phyloP scores from a whole-genome alignment of 1,139 yeast genomes.

The Saccharomyces hybrid region DNA sequence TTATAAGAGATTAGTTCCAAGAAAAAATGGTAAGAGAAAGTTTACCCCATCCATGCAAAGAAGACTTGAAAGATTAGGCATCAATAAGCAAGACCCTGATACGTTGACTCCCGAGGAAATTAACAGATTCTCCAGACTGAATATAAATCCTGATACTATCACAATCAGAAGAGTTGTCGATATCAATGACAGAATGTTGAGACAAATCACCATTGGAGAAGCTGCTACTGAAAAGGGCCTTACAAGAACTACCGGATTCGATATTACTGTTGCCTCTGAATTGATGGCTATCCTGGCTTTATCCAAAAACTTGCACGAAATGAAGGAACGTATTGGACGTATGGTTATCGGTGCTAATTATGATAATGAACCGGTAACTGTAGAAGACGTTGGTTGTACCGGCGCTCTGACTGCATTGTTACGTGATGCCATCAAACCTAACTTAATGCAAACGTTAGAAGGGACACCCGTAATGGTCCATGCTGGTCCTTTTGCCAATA shows the following conservation, averaged over 20 bases:
- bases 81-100: constrained; percentile 59
- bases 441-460: constrained; percentile 76
- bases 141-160: constrained; percentile 66
- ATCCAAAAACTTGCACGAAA: constrained; percentile 55
- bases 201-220: constrained; percentile 69
- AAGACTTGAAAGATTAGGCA: constrained; percentile 57
- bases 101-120: constrained; percentile 61
- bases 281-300: constrained; percentile 75
- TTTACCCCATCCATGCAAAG: constrained; percentile 63
- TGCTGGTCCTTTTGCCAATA: constrained; percentile 83
- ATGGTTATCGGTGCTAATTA: constrained; percentile 63
- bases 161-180: constrained; percentile 75
- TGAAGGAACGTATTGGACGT: constrained; percentile 62
- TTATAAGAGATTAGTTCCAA: constrained; percentile 64
- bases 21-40: constrained; percentile 53
- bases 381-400: constrained; percentile 72
- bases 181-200: constrained; percentile 68
- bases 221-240: constrained; percentile 73
- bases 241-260: constrained; percentile 68
- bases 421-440: constrained; percentile 78
- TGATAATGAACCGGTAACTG: constrained; percentile 60
- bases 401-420: constrained; percentile 74
- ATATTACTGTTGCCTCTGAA: constrained; percentile 76
- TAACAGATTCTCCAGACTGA: constrained; percentile 51
- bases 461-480: constrained; percentile 82